Base-by-base conservation (phyloP, 192 early-diverging fungal species). In the Coemansia umbellata region DNA sequence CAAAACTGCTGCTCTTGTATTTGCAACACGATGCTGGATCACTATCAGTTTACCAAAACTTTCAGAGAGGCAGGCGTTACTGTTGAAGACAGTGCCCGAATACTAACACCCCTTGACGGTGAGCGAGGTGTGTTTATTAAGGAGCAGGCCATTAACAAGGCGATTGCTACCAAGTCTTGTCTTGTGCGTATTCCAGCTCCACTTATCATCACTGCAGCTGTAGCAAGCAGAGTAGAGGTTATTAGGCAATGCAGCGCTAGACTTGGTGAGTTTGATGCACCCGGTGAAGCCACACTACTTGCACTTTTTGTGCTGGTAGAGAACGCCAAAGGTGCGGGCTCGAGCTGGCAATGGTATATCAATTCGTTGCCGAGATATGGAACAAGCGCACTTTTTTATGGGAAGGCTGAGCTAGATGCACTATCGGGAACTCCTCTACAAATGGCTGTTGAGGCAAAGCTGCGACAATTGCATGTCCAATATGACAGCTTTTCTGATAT, bases 231-330 rank as follows among this genome's bases (percentile, higher is more conserved):
- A 3, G 63, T 61, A 3, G 56, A 63, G 1, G 45, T 71, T 19
- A 61, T 64, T 7, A 14, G 44, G 10, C 28, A 10, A 13, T 71
- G 68, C 41, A 24, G 31, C 41, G 40, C 26, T 5, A 22, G 23
- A 40, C 47, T 58, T 1, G 39, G 14, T 5, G 32, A 19, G 24
- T 24, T 10, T 14, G 40, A 26, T 23, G 30, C 31, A 0, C 15
- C 22, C 32, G 47, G 35, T 18, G 61, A 64, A 11, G 23, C 53
- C 0, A 37, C 50, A 2, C 33, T 45, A 24, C 32, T 71, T 33
- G 41, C 68, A 30, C 60, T 71, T 4, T 60, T 71, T 41, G 23
- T 71, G 11, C 33, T 63, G 23, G 52, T 61, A 2, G 60, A 71
- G 36, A 35, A 42, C 11, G 68, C 61, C 5, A 32, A 15, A 2